Base-by-base conservation (phyloP, 495 filamentous ascomycete genomes). In the Aspergillus cavernicola region DNA sequence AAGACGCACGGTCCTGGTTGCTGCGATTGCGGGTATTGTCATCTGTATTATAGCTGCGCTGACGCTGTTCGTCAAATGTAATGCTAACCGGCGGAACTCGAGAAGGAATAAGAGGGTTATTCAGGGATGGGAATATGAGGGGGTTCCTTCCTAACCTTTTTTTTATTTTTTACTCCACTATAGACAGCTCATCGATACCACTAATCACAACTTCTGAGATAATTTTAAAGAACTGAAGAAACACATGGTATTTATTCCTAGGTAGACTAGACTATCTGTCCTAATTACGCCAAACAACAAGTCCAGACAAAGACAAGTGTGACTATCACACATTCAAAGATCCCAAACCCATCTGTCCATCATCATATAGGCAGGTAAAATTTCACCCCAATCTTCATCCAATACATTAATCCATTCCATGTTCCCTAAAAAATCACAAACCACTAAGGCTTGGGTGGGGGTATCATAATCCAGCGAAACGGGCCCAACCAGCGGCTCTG, bases 91-190 rank as follows among this genome's bases (percentile, higher is more conserved):
- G 20, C 67, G 78, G 23, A 77, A 70, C 36, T 75, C 71, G 24
- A 70, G 74, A 41, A 71, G 76, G 39, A 68, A 77, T 45, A 77
- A 73, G 63, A 77, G 74, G 56, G 62, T 70, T 6, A 77, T 75
- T 35, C 74, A 77, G 36, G 81, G 83, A 0, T 84, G 81, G 79
- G 80, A 84, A 36, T 87, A 87, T 66, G 84, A 87, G 58, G 83
- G 83, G 16, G 81, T 86, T 29, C 83, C 83, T 28, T 74, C 72
- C n/a, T 77, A 50, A 63, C n/a, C n/a, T 29, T 29, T 3, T 8
- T 7, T 28, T 9, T 31, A 29, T 42, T 10, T 6, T 35, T 5
- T 22, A 46, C n/a, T 19, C 15, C 16, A 18, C 24, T 28, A 28
- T 28, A 28, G 24, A 9, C 9, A 28, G 24, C 24, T 28, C n/a